phyloP scores from a whole-genome alignment of 2,329 filamentous ascomycete genomes.

The Calonectria ilicicola region DNA sequence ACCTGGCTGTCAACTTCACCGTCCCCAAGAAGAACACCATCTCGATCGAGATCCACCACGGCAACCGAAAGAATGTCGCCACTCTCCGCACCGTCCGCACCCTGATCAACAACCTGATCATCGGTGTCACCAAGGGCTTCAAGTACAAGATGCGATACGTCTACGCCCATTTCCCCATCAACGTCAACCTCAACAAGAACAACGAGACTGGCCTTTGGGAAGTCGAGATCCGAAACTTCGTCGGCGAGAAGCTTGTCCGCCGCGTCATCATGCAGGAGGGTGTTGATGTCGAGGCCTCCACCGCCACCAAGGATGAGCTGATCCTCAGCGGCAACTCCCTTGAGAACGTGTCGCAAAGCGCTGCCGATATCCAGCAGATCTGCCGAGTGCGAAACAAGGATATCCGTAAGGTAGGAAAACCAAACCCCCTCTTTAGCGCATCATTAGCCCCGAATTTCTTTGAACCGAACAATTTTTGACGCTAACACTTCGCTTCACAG shows the following conservation, averaged over 20 bases:
- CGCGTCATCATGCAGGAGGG: conserved; percentile 88
- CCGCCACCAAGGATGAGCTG: conserved; percentile 98
- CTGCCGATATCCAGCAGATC: conserved; percentile 99
- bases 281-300: conserved; percentile 90
- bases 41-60: conserved; percentile 99
- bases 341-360: conserved; percentile 97
- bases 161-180: conserved; percentile 99
- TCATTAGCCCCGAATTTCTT: too few species aligned
- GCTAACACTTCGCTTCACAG: conserved; percentile 60
- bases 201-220: conserved; percentile 86
- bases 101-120: conserved; percentile 98
- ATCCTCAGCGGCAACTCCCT: conserved; percentile 93
- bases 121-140: conserved; percentile 98
- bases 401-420: conserved; percentile 89
- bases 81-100: conserved; percentile 98
- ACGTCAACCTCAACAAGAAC: conserved; percentile 99
- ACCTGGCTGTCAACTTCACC: conserved; percentile 96
- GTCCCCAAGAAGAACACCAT: conserved; percentile 87
- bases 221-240: conserved; percentile 99
- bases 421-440: too few species aligned
- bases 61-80: conserved; percentile 96
- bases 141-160: conserved; percentile 99
- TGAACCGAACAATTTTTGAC: too few species aligned
- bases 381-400: conserved; percentile 99
- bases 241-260: conserved; percentile 99